Base-by-base conservation (phyloP, 2,329 filamentous ascomycete species). In the Scleromitrula shiraiana region DNA sequence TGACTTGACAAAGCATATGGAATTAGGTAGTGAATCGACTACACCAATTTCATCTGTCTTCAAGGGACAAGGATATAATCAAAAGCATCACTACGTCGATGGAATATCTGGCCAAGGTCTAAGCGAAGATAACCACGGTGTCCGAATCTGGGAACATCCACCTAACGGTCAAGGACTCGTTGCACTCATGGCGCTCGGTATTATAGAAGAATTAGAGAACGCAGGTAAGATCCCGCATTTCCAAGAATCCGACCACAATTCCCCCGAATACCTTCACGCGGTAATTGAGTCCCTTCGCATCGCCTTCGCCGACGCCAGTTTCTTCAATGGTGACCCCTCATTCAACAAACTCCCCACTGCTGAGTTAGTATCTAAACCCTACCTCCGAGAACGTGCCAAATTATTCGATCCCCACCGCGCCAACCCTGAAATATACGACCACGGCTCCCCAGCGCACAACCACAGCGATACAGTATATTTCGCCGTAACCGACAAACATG, bases 151-250 rank as follows among this genome's bases (percentile, higher is more conserved):
- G 91, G 93, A 98, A 63, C 91, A 97, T 63, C 90, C 91, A 29
- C 93, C 93, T 7, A 97, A 97, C 60, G 90, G 93, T 0, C 93
- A 97, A 67, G 93, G 93, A 2, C 90, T 97, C 55, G 87, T 97
- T 2, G 93, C 93, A 0, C 71, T 97, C 26, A 95, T 97, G 83
- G 87, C 93, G 0, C 73, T 98, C 0, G 93, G 93, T 1, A 95
- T 97, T 56, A 72, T 98, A 41, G 83, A 96, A 64, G 82, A 90
- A 62, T 75, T 97, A 1, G 88, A 95, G 66, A 78, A 80, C 50
- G 71, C 75, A 14, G 84, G 83, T 32, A 80, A 80, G 59, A 88
- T 97, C 50, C 81, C 84, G 0, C 75, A 72, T 1, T 95, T 93
- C 66, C 68, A 65, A 0, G 67, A 76, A 1, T 68, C 74, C 2